Base-by-base conservation (phyloP, 805 yeast genomes). In the Lipomyces lipofer region DNA sequence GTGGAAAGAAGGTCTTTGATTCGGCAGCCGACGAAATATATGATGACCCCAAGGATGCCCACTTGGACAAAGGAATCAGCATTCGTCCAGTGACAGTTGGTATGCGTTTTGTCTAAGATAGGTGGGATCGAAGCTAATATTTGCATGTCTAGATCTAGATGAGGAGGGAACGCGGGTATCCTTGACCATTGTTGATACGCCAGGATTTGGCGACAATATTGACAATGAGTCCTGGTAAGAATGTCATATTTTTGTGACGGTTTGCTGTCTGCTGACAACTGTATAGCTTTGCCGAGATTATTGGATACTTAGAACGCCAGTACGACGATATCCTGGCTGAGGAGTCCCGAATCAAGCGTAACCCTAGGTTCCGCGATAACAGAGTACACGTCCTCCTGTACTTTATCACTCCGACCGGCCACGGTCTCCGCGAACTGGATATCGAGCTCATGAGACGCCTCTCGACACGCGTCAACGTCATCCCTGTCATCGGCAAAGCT, bases 401-500 rank as follows among this genome's bases (percentile, higher is more conserved):
- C 73, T 85, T 90, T 65, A 80, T 90, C 51, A 82, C 84, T 52
- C 75, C 82, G n/a, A 78, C 79, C 8, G 77, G 79, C 43, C 78
- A 76, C 63, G 79, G 78, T 3, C 69, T 74, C 40, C 80, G 86
- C 52, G 90, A 86, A 66, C 72, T 85, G 50, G 98, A 92, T 67
- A 75, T 86, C 51, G 79, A 78, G 59, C 76, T 87, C 49, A 86
- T 91, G 85, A 80, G 76, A 62, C 75, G 78, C 44, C 75, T 91
- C 48, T 80, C 91, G 13, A 76, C 80, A 22, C 81, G 83, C 60
- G 95, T 87, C 19, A 91, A 91, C 71, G 78, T 92, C 24, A 81
- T 91, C 42, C 96, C 97, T 1, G 83, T 90, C 24, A 80, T 91
- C 54, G 80, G 87, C 33, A 85, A 87, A 65, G 83, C 95, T 2